These are phyloP conservation scores for Suillus brevipes DNA, from an alignment of 768 basidiomycete species.

Conservation along the genomic window DNA sequence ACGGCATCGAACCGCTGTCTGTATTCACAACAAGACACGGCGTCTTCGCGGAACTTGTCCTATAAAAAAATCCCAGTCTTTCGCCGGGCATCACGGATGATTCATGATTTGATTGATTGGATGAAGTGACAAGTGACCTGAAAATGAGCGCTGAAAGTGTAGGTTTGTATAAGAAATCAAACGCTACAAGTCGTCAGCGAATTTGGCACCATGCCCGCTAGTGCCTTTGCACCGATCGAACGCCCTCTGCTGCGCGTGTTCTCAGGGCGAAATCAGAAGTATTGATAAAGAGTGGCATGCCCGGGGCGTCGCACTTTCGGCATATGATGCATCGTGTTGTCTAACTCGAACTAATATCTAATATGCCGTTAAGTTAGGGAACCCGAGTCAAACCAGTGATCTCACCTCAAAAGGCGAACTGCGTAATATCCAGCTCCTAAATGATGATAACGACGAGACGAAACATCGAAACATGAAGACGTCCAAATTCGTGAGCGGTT, in stretches of 20 bases:
- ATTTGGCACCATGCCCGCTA: neutral
- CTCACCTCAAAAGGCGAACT: too few relatives aligned
- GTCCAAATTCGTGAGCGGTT: too few relatives aligned
- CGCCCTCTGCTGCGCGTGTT: neutral
- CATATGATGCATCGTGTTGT: too few relatives aligned
- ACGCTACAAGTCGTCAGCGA: neutral
- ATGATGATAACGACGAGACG: too few relatives aligned
- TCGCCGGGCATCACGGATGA: neutral
- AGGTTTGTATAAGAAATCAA: neutral
- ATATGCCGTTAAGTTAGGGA: too few relatives aligned
- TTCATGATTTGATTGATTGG: neutral
- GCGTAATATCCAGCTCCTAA: too few relatives aligned
- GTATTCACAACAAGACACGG: neutral
- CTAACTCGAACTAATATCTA: too few relatives aligned
- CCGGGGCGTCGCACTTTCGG: too few relatives aligned
- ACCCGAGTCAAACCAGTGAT: too few relatives aligned
- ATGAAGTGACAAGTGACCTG: neutral
- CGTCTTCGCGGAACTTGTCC: neutral
- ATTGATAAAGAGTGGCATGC: too few relatives aligned
- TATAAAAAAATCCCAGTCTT: neutral
- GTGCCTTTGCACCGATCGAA: neutral
- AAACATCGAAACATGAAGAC: too few relatives aligned
- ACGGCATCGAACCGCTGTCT: neutral
- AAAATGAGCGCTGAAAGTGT: neutral
- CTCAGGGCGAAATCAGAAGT: too few relatives aligned